Base-by-base conservation (phyloP, 2,329 filamentous ascomycete genomes). In the Penicillium sp. region DNA sequence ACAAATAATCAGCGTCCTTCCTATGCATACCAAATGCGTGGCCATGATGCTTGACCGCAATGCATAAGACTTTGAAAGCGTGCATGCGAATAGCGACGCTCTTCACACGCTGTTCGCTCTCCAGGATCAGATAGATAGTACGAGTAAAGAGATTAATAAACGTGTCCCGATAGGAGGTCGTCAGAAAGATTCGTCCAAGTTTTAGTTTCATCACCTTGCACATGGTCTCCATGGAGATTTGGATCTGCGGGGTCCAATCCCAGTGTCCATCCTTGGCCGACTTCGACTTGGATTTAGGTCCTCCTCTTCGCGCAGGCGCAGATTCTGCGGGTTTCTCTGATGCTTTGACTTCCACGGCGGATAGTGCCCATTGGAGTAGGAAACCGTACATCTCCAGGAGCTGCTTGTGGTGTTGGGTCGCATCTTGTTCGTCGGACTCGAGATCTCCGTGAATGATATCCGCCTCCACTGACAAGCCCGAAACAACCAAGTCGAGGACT, bases 31-130 rank as follows among this genome's bases (percentile, higher is more conserved):
- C 89, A 61, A 95, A 95, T 51, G 84, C 92, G 64, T 98, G 92
- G 1, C 92, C 92, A 60, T 98, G 92, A 59, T 96, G 89, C 69
- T 98, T 98, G 43, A 98, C 81, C 23, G 93, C 89, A 52, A 96
- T 86, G 59, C 92, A 98, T 6, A 98, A 71, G 13, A 96, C 88
- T 64, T 95, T 95, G 74, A 95, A 98, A 40, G 85, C 85, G 67
- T 96, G 89, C 86, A 96, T 96, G 32, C 89, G 80, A 45, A 96
- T 90, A 3, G 84, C 73, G 16, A 82, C 92, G 55, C 77, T 85
- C 71, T 96, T 98, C 48, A 89, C 84, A 44, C 92, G 79, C 59
- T 89, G 82, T 64, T 98, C 92, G 62, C 85, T 95, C 68, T 98
- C 92, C 28, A 98, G 73, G 15, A 98, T 77, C 65, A 95, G 79